Evolutionary conservation across 495 filamentous ascomycete species (phyloP), one percentile per base, ranked within the genome.

Genomic region (Chaetomidium leptoderma): DNA sequence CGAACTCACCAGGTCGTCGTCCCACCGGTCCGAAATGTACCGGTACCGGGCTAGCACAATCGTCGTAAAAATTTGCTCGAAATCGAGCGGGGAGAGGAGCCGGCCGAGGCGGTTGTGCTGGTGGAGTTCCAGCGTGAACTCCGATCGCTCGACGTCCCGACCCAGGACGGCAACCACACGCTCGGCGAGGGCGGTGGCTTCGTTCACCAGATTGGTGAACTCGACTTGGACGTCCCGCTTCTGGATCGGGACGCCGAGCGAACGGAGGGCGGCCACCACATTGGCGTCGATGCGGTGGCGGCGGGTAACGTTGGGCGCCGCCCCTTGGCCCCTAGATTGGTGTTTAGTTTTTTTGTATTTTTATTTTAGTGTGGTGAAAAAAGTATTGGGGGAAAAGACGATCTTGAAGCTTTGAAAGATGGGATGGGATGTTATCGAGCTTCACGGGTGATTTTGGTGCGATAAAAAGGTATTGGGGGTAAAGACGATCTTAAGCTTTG

Each of bases 21-120:
- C 23, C 0, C 27, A 21, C 26, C 46, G 11, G 0, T 50, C 45
- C 24, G 11, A 0, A 1, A 17, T 13, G 14, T 58, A 58, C n/a
- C 55, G 55, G 26, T 58, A 50, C 7, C 55, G 35, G 24, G 55
- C 55, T 6, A 43, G 17, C 3, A 58, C 37, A 17, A 58, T 43
- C 14, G 46, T 21, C 8, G 37, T 13, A n/a, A 58, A 51, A 19
- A 50, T 2, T 7, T 40, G 45, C 24, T 51, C 32, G 14, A 58
- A 50, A 33, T 6, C 21, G 3, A n/a, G 27, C 46, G 46, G n/a
- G n/a, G n/a, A 32, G 2, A 58, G 36, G 3, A 4, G 1, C 1
- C 7, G 26, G 13, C 55, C 55, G 10, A 57, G 36, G 7, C 33
- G 35, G 14, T 6, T 19, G 1, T 43, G 1, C 1, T 30, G 8